These are phyloP conservation scores for Deuterostichococcus epilithicus DNA, from an alignment of 139 green algal species.

Conservation along the genomic window DNA sequence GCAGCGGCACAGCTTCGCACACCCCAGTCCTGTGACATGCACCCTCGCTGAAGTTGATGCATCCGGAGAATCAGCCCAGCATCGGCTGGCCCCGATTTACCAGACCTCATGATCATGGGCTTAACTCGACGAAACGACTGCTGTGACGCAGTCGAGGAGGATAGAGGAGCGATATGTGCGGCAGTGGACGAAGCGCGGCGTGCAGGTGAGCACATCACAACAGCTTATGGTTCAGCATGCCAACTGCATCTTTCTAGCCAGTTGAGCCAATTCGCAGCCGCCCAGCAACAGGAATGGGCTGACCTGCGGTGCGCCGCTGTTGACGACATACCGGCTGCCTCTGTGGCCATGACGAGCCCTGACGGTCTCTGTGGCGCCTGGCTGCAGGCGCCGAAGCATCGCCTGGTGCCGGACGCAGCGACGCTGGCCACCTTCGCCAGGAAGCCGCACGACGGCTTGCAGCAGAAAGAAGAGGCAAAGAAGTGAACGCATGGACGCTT, in stretches of 20 bases:
- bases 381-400: constrained; percentile 34
- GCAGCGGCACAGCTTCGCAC: background rate
- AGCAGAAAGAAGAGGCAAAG: background rate
- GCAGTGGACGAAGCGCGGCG: constrained; percentile 37
- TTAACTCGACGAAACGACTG: too few species aligned
- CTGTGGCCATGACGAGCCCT: background rate
- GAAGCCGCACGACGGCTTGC: background rate
- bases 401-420: constrained; percentile 3
- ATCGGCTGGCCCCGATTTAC: too few species aligned
- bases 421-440: background rate
- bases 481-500: too few species aligned
- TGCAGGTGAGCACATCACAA: constrained; percentile 14
- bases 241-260: too few species aligned
- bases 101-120: too few species aligned
- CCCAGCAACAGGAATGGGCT: too few species aligned
- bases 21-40: background rate
- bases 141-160: constrained; percentile 32
- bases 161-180: constrained; percentile 56
- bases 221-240: too few species aligned
- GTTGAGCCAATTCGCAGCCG: too few species aligned
- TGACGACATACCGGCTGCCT: too few species aligned
- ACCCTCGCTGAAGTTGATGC: background rate
- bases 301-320: too few species aligned
- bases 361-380: background rate
- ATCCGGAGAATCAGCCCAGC: too few species aligned